phyloP scores from a whole-genome alignment of 768 basidiomycete species.

The Vishniacozyma victoriae region DNA sequence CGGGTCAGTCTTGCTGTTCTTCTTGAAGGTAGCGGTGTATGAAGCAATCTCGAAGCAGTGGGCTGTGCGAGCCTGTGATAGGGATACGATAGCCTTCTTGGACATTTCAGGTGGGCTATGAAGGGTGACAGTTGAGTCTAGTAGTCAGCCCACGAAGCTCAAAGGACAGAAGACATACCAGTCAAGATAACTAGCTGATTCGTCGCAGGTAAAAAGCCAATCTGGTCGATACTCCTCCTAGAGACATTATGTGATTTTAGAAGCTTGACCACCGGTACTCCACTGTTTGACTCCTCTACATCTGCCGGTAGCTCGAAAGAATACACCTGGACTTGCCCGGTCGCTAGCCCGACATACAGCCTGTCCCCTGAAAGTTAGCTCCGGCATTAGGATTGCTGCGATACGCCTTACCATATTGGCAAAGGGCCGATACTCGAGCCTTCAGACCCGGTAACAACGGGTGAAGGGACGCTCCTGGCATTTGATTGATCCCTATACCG shows the following conservation, averaged over 20 bases:
- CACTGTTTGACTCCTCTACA: constrained; percentile 2
- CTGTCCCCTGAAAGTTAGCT: constrained; percentile 50
- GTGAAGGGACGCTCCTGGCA: constrained; percentile 23
- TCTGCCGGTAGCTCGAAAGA: constrained; percentile 11
- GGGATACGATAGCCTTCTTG: constrained; percentile 56
- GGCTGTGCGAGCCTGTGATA: constrained; percentile 71
- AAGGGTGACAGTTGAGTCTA: constrained; percentile 69
- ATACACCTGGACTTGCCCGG: constrained; percentile 38
- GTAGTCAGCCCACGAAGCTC: constrained; percentile 2
- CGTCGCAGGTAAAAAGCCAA: constrained; percentile 78
- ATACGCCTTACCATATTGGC: constrained; percentile 29
- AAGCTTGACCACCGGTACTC: constrained; percentile 11
- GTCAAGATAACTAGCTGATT: constrained; percentile 78
- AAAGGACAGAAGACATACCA: constrained; percentile 53
- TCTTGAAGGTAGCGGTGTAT: constrained; percentile 43
- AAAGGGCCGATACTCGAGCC: constrained; percentile 21
- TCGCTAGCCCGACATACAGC: constrained; percentile 53
- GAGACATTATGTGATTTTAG: constrained; percentile 12
- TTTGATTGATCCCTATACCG: too few relatives aligned
- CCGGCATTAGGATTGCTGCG: background rate
- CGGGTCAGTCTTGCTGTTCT: constrained; percentile 21
- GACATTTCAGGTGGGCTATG: constrained; percentile 68
- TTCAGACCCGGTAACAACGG: constrained; percentile 26
- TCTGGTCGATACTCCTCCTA: constrained; percentile 67
- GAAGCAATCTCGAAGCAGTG: constrained; percentile 72